Conservation (phyloP, 495 filamentous ascomycete genomes). For the Chaetomidium leptoderma region DNA sequence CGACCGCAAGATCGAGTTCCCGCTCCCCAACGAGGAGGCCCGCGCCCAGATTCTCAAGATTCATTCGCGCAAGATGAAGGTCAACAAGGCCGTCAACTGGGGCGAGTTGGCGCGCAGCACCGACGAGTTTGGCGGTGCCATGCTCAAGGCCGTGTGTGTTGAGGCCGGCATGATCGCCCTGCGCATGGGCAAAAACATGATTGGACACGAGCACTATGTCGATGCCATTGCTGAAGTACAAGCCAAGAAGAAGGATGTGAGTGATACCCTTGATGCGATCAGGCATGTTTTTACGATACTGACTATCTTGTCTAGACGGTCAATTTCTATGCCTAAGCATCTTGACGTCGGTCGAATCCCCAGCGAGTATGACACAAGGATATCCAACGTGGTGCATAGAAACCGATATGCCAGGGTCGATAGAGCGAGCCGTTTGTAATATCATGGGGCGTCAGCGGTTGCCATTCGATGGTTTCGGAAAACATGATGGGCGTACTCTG, state of each 20-base stretch:
- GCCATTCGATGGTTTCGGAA: no score
- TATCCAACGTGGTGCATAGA: constrained; percentile 13
- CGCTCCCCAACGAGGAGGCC: constrained; percentile 97
- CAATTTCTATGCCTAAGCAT: constrained; percentile 55
- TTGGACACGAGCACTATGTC: constrained; percentile 97
- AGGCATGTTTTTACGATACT: constrained; percentile 20
- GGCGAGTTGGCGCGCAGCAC: constrained; percentile 89
- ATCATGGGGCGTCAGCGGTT: constrained; percentile 1
- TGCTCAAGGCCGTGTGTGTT: constrained; percentile 97
- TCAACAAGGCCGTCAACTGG: constrained; percentile 94
- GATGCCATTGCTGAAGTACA: constrained; percentile 97
- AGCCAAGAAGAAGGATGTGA: constrained; percentile 92
- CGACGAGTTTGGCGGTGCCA: constrained; percentile 98
- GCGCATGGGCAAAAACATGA: constrained; percentile 85
- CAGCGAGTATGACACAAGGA: neutral
- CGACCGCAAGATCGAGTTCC: constrained; percentile 99
- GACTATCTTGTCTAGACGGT: constrained; percentile 45
- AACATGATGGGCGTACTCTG: no score
- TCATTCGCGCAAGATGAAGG: constrained; percentile 97
- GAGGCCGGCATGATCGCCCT: constrained; percentile 99
- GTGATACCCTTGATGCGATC: constrained; percentile 13
- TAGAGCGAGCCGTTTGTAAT: constrained; percentile 17
- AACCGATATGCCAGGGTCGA: constrained; percentile 14
- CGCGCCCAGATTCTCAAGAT: constrained; percentile 96
- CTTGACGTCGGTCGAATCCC: constrained; percentile 20